phyloP scores from a whole-genome alignment of 2,329 filamentous ascomycete species.

The Neonectria magnoliae region DNA sequence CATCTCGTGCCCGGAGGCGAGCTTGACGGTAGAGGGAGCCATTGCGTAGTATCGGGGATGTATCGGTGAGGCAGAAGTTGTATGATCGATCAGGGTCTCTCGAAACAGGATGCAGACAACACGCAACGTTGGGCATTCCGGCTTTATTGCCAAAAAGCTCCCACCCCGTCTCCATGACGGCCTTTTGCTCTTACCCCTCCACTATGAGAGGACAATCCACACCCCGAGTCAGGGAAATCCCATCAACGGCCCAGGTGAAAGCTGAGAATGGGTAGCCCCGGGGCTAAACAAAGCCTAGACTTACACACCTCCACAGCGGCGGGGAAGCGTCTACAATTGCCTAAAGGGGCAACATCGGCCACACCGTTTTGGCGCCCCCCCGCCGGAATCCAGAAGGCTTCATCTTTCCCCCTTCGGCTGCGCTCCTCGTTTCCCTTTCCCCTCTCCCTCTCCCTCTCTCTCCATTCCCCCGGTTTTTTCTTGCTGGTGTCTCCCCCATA shows the following conservation, averaged over 20 bases:
- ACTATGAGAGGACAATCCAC: slow-evolving; percentile 13
- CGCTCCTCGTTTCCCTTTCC: slow-evolving; percentile 3
- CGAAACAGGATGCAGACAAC: not conserved
- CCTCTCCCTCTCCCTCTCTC: slow-evolving; percentile 18
- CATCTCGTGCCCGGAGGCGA: slow-evolving; percentile 41
- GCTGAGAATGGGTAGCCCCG: not conserved
- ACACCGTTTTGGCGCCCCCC: not conserved
- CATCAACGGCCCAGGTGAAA: not conserved
- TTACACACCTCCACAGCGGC: not conserved
- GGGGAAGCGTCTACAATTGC: slow-evolving; percentile 23
- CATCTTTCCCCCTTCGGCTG: slow-evolving; percentile 35
- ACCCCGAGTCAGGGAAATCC: slow-evolving; percentile 21
- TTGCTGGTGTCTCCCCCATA: slow-evolving; percentile 1
- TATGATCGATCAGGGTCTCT: not conserved
- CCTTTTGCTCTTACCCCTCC: slow-evolving; percentile 19
- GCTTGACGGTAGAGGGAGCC: slow-evolving; percentile 36
- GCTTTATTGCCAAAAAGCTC: slow-evolving; percentile 10
- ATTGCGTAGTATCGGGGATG: slow-evolving; percentile 18
- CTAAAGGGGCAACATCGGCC: slow-evolving; percentile 28
- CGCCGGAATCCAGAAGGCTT: slow-evolving; percentile 30
- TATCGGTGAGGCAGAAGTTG: slow-evolving; percentile 6
- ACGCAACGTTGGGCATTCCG: not conserved
- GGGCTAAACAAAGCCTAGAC: slow-evolving; percentile 24
- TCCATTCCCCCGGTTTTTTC: slow-evolving; percentile 13
- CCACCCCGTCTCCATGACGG: slow-evolving; percentile 22